Conservation (phyloP, 2,329 filamentous ascomycete genomes). For the Penicillium sp. region DNA sequence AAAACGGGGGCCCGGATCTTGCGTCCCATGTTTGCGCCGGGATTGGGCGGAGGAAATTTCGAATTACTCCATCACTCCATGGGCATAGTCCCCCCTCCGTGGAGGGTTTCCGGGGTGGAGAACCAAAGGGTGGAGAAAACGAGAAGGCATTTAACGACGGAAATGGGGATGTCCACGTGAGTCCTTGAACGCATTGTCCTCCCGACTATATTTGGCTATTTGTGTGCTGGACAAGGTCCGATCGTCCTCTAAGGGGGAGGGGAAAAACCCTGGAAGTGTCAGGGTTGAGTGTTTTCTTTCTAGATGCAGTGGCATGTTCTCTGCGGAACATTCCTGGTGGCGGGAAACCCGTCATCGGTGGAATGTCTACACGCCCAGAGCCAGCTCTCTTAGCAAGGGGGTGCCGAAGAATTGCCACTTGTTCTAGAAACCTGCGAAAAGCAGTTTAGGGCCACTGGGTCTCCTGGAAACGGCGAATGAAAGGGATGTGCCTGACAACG, state of each 20-base stretch:
- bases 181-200: neutral
- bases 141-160: conserved; percentile 6
- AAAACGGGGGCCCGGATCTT: conserved; percentile 34
- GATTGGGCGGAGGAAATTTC: conserved; percentile 24
- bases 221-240: neutral
- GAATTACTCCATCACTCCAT: conserved; percentile 23
- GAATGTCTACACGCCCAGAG: neutral
- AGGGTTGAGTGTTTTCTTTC: neutral
- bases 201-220: neutral
- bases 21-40: conserved; percentile 25
- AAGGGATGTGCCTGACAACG: conserved; percentile 15
- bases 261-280: no score
- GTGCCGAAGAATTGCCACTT: conserved; percentile 20
- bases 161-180: conserved; percentile 20
- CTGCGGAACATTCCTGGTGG: conserved; percentile 4
- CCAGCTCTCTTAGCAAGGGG: neutral
- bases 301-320: neutral
- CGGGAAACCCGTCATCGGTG: neutral
- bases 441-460: conserved; percentile 11
- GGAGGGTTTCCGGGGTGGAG: conserved; percentile 25
- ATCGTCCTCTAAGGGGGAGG: neutral
- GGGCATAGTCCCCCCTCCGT: conserved; percentile 24
- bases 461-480: conserved; percentile 14
- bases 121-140: conserved; percentile 18
- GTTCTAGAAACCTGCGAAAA: conserved; percentile 25